Evolutionary conservation across 176 grass and related monocot species (phyloP).

Genomic region (Juncus inflexus): DNA sequence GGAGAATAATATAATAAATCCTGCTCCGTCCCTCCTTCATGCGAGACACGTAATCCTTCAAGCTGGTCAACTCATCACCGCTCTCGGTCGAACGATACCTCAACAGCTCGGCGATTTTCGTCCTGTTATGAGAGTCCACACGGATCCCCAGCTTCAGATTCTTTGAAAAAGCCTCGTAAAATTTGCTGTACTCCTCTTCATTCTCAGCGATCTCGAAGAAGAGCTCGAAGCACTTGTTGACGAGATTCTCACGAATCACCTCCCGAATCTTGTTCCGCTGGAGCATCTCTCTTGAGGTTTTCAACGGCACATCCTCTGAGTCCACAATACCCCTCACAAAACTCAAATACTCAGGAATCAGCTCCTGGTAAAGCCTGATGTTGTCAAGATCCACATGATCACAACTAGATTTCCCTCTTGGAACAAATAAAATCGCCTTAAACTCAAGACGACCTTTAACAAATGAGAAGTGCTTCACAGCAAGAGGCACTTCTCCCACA

Average conservation of each 20-base stretch:
- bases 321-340: slow-evolving; percentile 96
- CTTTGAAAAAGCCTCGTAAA: slow-evolving; percentile 96
- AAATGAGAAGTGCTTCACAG: slow-evolving; percentile 98
- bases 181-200: slow-evolving; percentile 19
- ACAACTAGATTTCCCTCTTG: slow-evolving; percentile 47
- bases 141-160: slow-evolving; percentile 94
- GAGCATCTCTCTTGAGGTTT: slow-evolving; percentile 39
- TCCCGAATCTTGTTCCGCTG: slow-evolving; percentile 83
- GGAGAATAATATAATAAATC: slow-evolving; percentile 90
- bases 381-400: slow-evolving; percentile 39
- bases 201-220: slow-evolving; percentile 99
- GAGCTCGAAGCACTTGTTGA: slow-evolving; percentile 91
- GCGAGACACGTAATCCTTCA: slow-evolving; percentile 94
- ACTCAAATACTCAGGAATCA: slow-evolving; percentile 85
- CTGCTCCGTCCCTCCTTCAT: slow-evolving; percentile 99
- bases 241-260: slow-evolving; percentile 85
- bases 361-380: slow-evolving; percentile 89
- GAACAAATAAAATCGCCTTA: no score
- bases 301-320: slow-evolving; percentile 95
- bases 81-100: slow-evolving; percentile 97
- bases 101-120: slow-evolving; percentile 75
- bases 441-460: slow-evolving; percentile 39
- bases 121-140: slow-evolving; percentile 75
- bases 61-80: slow-evolving; percentile 87
- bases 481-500: slow-evolving; percentile 87